phyloP scores from a whole-genome alignment of 768 basidiomycete species.

The Gyrodon lividus region DNA sequence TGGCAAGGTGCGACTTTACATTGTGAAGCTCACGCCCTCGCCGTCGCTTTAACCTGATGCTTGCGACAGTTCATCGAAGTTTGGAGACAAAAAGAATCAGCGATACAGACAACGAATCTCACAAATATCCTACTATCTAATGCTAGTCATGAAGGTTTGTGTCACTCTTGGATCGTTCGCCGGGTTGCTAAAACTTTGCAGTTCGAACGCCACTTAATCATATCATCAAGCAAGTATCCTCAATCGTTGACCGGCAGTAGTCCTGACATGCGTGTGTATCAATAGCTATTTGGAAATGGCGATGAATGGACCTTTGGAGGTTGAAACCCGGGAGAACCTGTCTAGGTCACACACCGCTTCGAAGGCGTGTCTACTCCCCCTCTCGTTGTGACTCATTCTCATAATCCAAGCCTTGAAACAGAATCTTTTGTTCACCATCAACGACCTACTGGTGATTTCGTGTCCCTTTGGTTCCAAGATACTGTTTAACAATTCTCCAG shows the following conservation, averaged over 20 bases:
- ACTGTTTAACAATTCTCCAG: not conserved
- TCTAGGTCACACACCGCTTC: conserved; percentile 72
- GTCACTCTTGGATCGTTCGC: not conserved
- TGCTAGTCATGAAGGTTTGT: conserved; percentile 75
- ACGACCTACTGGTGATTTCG: conserved; percentile 61
- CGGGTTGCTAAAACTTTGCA: not conserved
- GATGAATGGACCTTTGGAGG: conserved; percentile 69
- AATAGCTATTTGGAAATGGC: conserved; percentile 75
- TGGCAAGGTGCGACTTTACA: conserved; percentile 48
- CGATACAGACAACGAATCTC: conserved; percentile 66
- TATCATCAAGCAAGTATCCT: not conserved
- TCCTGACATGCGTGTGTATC: not conserved
- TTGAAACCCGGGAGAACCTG: conserved; percentile 73
- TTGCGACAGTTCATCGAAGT: conserved; percentile 75
- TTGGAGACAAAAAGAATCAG: conserved; percentile 80
- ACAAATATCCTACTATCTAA: conserved; percentile 76
- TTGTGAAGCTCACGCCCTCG: not conserved
- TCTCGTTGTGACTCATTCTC: not conserved
- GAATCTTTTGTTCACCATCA: conserved; percentile 79
- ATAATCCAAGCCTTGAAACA: conserved; percentile 18
- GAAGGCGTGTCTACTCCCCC: conserved; percentile 41
- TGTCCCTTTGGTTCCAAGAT: conserved; percentile 30
- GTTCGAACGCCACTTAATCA: conserved; percentile 1
- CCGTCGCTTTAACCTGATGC: not conserved
- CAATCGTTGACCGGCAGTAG: not conserved